Percentiles rank a stretch among this genome's conserved stretches.
Conservation (phyloP, 176 grass and related monocot species). For the Ampelocalamus luodianensis region DNA sequence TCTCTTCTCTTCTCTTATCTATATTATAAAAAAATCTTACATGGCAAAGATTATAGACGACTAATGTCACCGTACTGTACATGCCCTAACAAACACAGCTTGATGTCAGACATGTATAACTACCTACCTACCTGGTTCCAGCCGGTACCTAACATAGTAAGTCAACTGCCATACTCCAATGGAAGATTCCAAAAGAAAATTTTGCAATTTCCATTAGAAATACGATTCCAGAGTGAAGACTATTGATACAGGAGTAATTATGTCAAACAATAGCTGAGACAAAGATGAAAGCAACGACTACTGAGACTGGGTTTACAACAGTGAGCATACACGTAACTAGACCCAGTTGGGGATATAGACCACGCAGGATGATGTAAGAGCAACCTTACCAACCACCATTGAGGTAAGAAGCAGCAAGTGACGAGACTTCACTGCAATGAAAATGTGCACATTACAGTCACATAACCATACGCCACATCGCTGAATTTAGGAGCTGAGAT, state of each 20-base stretch:
- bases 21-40: too few relatives aligned
- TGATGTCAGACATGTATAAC: background rate
- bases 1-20: too few relatives aligned
- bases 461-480: background rate
- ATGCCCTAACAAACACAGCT: background rate
- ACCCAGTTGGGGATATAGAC: background rate
- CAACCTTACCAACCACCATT: background rate
- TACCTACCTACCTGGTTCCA: background rate
- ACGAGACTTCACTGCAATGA: background rate
- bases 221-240: background rate
- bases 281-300: background rate
- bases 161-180: background rate
- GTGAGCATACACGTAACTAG: background rate
- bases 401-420: slow-evolving; percentile 2
- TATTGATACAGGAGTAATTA: background rate
- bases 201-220: background rate
- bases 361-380: background rate
- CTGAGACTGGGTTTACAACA: background rate
- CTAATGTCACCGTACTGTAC: too few relatives aligned
- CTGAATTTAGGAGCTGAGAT: background rate
- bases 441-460: background rate
- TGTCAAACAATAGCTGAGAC: background rate
- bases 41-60: too few relatives aligned
- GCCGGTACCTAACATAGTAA: background rate
- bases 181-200: background rate